Conservation (phyloP, 257 asterid species). For the Nicotiana noctiflora region DNA sequence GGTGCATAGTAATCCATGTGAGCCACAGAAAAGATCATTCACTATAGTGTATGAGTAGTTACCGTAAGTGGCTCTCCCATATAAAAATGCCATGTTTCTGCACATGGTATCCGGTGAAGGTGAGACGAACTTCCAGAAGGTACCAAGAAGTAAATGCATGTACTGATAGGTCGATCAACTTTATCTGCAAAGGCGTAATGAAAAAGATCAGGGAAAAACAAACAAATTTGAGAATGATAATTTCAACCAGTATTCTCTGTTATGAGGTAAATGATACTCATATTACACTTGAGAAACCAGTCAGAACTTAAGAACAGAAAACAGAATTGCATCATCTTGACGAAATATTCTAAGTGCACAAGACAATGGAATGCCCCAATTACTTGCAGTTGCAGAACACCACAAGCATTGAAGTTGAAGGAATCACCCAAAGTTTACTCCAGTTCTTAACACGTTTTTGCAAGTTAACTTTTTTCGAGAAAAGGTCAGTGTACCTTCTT, state of each 20-base stretch:
- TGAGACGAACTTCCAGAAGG: conserved; percentile 77
- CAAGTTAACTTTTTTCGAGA: not conserved
- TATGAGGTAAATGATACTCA: not conserved
- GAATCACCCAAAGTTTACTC: too few relatives aligned
- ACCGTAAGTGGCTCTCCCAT: conserved; percentile 79
- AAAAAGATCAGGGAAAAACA: not conserved
- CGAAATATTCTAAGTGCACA: not conserved
- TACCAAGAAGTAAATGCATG: conserved; percentile 83
- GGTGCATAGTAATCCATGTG: not conserved
- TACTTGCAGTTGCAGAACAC: not conserved
- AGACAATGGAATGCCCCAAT: not conserved
- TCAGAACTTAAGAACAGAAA: not conserved
- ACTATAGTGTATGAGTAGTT: conserved; percentile 9
- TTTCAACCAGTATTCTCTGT: not conserved
- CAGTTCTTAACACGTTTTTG: too few relatives aligned
- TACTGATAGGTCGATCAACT: conserved; percentile 87
- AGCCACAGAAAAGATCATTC: not conserved
- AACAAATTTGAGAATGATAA: not conserved
- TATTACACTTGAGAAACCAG: not conserved
- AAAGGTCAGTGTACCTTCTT: too few relatives aligned
- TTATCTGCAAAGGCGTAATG: conserved; percentile 42
- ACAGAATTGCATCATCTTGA: not conserved
- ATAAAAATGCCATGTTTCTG: conserved; percentile 94
- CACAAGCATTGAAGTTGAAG: too few relatives aligned
- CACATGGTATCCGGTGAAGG: conserved; percentile 84